Percentiles rank a stretch among this genome's conserved stretches.
These are phyloP conservation scores for Naganishia liquefaciens DNA, from an alignment of 1,284 basidiomycete species.

Conservation along the genomic window DNA sequence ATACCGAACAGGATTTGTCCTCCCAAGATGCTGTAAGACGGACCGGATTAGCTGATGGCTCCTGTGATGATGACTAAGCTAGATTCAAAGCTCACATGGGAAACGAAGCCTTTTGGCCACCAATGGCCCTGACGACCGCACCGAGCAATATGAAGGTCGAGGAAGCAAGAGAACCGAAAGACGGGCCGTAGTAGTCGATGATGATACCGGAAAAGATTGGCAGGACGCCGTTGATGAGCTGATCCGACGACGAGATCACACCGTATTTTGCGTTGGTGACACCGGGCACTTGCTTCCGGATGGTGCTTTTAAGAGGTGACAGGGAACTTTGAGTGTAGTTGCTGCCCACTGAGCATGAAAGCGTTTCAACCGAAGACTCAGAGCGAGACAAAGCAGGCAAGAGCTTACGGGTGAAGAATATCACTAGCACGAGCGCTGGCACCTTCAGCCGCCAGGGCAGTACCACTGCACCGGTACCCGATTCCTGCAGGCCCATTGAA, in stretches of 20 bases:
- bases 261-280: constrained; percentile 55
- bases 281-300: constrained; percentile 43
- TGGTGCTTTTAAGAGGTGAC: constrained; percentile 50
- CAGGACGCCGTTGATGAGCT: constrained; percentile 53
- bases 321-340: constrained; percentile 42
- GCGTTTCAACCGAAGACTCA: no score
- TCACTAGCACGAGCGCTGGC: constrained; percentile 20
- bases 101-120: constrained; percentile 22
- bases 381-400: not conserved
- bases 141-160: constrained; percentile 26
- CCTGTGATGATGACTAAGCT: no score
- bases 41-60: not conserved
- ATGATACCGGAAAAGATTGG: constrained; percentile 55
- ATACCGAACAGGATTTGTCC: constrained; percentile 36
- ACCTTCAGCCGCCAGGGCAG: constrained; percentile 29
- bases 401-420: constrained; percentile 29
- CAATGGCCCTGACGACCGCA: constrained; percentile 24
- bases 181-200: constrained; percentile 53
- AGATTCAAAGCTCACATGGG: constrained; percentile 3
- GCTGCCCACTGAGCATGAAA: constrained; percentile 34
- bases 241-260: constrained; percentile 49
- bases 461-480: constrained; percentile 15
- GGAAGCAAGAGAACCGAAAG: constrained; percentile 18
- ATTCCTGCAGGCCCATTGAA: constrained; percentile 7
- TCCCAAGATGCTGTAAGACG: constrained; percentile 22